These are phyloP conservation scores for Blastocystis sp. DNA, from an alignment of 352 stramenopile genomes.

Conservation along the genomic window DNA sequence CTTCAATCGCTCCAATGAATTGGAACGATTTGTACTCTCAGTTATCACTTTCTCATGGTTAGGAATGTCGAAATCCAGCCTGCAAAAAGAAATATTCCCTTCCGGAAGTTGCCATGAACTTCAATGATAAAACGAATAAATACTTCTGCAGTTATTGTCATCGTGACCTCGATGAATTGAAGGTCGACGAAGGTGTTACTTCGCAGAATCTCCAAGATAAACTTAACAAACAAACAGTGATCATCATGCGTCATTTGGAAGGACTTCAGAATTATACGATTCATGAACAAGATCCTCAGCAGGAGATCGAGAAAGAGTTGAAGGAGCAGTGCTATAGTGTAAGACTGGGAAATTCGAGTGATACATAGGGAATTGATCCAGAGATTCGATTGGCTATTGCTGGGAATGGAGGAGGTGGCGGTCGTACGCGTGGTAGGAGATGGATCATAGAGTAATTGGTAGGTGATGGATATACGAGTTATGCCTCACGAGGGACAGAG, in stretches of 20 bases:
- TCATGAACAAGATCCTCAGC: neutral
- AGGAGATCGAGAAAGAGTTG: conserved; percentile 6
- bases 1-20: neutral
- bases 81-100: conserved; percentile 22
- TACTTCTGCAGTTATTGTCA: conserved; percentile 22
- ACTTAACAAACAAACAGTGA: conserved; percentile 28
- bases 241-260: neutral
- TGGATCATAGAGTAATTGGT: neutral
- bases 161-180: neutral
- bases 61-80: conserved; percentile 20
- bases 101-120: neutral
- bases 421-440: conserved; percentile 13
- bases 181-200: neutral
- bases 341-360: neutral
- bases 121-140: neutral
- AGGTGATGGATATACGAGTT: conserved; percentile 2
- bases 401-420: neutral
- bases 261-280: neutral
- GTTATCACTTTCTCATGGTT: neutral
- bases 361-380: neutral
- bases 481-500: neutral
- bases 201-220: conserved; percentile 52
- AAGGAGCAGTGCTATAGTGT: neutral
- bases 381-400: neutral
- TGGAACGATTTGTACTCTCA: conserved; percentile 8